Percentiles rank a stretch among this genome's conserved stretches.
Conservation (phyloP, 2,329 filamentous ascomycete species). For the Colletotrichum phormii region DNA sequence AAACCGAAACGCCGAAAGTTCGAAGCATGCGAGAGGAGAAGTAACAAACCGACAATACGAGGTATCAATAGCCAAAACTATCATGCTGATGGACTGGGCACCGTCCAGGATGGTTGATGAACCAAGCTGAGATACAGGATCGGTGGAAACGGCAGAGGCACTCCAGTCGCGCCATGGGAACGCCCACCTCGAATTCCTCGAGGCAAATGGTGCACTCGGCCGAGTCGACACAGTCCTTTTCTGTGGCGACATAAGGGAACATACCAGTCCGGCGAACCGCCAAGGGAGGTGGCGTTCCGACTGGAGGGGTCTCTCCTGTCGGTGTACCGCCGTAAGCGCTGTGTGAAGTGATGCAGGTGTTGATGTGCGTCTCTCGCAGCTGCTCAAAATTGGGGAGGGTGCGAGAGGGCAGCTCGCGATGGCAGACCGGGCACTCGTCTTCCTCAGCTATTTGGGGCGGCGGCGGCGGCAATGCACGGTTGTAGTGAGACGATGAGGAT, state of each 20-base stretch:
- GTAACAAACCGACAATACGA: not conserved
- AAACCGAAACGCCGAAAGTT: slow-evolving; percentile 31
- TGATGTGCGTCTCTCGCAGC: slow-evolving; percentile 69
- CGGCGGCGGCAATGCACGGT: slow-evolving; percentile 54
- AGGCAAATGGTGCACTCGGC: slow-evolving; percentile 77
- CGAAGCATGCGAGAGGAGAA: not conserved
- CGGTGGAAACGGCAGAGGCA: slow-evolving; percentile 75
- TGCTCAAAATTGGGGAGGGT: slow-evolving; percentile 64
- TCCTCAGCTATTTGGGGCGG: slow-evolving; percentile 73
- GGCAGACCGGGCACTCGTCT: slow-evolving; percentile 84
- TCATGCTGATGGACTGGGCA: slow-evolving; percentile 76
- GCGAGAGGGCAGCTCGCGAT: slow-evolving; percentile 74
- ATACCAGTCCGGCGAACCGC: slow-evolving; percentile 66
- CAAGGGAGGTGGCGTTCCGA: slow-evolving; percentile 45
- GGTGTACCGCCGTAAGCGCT: slow-evolving; percentile 59
- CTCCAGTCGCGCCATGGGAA: slow-evolving; percentile 73
- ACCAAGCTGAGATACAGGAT: slow-evolving; percentile 72
- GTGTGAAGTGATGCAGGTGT: slow-evolving; percentile 66
- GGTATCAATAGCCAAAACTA: slow-evolving; percentile 62
- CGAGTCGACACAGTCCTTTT: slow-evolving; percentile 76
- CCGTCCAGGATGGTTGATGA: slow-evolving; percentile 69
- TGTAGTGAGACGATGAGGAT: slow-evolving; percentile 50
- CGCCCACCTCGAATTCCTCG: slow-evolving; percentile 73
- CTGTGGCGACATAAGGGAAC: slow-evolving; percentile 73
- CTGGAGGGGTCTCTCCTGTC: slow-evolving; percentile 37